A percentile compares a stretch with the other conserved stretches of the same genome.
These are phyloP conservation scores for Lycium barbarum DNA, from an alignment of 257 asterid species.

Conservation along the genomic window DNA sequence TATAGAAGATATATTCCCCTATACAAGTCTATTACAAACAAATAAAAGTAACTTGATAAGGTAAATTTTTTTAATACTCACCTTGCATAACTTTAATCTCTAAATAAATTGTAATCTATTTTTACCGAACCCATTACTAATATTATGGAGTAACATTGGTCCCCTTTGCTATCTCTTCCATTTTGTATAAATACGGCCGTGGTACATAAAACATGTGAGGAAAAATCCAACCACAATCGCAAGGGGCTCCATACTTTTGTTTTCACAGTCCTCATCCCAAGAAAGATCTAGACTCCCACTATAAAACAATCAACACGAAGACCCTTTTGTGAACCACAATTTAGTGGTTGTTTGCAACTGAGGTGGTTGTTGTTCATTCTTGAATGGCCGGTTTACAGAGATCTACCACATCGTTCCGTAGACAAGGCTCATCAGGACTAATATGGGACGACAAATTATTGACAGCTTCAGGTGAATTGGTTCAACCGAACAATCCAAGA, in stretches of 20 bases:
- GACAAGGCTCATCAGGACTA: slow-evolving; percentile 92
- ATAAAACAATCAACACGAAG: neutral
- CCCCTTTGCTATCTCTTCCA: neutral
- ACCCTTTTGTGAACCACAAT: neutral
- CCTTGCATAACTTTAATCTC: too few relatives aligned
- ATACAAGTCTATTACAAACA: too few relatives aligned
- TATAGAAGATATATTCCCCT: too few relatives aligned
- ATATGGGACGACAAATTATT: slow-evolving; percentile 84
- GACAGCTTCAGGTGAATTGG: slow-evolving; percentile 50
- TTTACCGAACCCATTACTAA: neutral
- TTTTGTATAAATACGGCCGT: slow-evolving; percentile 8
- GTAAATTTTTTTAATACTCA: too few relatives aligned
- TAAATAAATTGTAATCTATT: too few relatives aligned
- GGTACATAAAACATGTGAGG: slow-evolving; percentile 24
- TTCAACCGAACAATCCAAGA: slow-evolving; percentile 38
- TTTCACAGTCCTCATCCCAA: slow-evolving; percentile 3
- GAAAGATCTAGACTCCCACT: neutral
- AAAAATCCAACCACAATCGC: neutral
- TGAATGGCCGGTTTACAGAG: slow-evolving; percentile 86
- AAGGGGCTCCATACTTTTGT: slow-evolving; percentile 3
- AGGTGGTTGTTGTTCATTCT: neutral
- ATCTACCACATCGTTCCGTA: slow-evolving; percentile 78
- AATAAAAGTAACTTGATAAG: too few relatives aligned
- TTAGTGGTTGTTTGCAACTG: neutral
- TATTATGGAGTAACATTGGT: neutral